Percentiles rank a stretch among this genome's conserved stretches.
These are phyloP conservation scores for Pseudisothecium myosuroides DNA, from an alignment of 225 moss, liverwort and hornwort species.

Conservation along the genomic window DNA sequence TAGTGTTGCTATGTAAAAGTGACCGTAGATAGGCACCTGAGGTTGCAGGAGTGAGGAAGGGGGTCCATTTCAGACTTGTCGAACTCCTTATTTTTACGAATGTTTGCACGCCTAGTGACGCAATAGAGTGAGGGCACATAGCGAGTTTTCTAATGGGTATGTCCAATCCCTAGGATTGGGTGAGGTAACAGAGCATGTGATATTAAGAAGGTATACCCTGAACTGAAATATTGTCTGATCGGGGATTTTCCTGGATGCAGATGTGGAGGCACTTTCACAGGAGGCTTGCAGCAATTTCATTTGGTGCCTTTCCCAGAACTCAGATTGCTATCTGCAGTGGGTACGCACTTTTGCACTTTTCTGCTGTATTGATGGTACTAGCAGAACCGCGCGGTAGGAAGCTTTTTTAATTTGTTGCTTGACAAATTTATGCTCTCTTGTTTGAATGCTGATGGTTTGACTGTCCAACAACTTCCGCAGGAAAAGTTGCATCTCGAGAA, in stretches of 20 bases:
- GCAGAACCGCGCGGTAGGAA: not conserved
- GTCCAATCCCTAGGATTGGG: not conserved
- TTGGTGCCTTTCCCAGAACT: conserved; percentile 79
- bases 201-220: not conserved
- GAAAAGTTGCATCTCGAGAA: conserved; percentile 82
- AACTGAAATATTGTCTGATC: not conserved
- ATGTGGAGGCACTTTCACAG: conserved; percentile 40
- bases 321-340: conserved; percentile 84
- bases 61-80: not conserved
- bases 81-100: not conserved
- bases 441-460: not conserved
- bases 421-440: not conserved
- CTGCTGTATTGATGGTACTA: not conserved
- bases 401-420: not conserved
- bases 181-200: not conserved
- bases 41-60: not conserved
- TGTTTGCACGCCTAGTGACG: not conserved
- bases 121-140: not conserved
- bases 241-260: conserved; percentile 21
- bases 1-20: not conserved
- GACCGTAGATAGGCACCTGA: not conserved
- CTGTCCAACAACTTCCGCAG: conserved; percentile 11
- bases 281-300: conserved; percentile 77
- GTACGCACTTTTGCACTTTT: conserved; percentile 16
- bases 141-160: not conserved